A percentile compares a stretch with the other conserved stretches of the same genome.
Conservation (phyloP, 129 eudicot genomes). For the Calendula officinalis region DNA sequence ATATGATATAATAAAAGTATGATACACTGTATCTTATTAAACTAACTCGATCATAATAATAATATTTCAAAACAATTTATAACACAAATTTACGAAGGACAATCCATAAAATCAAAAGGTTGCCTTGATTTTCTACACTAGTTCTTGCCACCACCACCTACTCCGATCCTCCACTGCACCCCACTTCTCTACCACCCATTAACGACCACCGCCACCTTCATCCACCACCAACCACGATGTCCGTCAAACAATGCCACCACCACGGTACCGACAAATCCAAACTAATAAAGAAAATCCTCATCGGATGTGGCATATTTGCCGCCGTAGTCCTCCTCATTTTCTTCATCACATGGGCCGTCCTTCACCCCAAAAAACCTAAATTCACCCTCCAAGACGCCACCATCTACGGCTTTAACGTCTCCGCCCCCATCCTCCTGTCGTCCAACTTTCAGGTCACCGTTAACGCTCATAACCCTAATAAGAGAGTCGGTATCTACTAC, state of each 20-base stretch:
- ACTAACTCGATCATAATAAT: no score
- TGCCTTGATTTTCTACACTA: constrained; percentile 15
- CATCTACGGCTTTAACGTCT: constrained; percentile 74
- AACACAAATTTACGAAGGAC: constrained; percentile 2
- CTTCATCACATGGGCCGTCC: constrained; percentile 72
- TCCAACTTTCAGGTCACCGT: constrained; percentile 68
- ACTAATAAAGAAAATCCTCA: constrained; percentile 26
- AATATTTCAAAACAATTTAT: constrained; percentile 4
- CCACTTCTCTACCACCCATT: background rate
- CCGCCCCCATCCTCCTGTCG: constrained; percentile 67
- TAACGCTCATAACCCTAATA: constrained; percentile 68
- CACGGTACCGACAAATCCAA: constrained; percentile 39
- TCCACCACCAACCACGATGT: constrained; percentile 35
- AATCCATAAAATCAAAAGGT: constrained; percentile 24
- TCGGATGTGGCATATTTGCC: constrained; percentile 35
- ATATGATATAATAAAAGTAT: no score
- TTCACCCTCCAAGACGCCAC: constrained; percentile 92
- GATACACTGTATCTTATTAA: no score
- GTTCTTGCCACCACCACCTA: constrained; percentile 1
- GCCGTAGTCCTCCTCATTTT: constrained; percentile 45
- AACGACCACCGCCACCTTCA: constrained; percentile 21
- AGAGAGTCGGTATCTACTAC: constrained; percentile 66
- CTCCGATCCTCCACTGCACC: constrained; percentile 7
- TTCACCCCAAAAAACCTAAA: constrained; percentile 60
- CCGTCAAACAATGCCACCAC: constrained; percentile 63